These are phyloP conservation scores for Davidsoniella neocaledoniae DNA, from an alignment of 2,329 filamentous ascomycete species.

Conservation along the genomic window DNA sequence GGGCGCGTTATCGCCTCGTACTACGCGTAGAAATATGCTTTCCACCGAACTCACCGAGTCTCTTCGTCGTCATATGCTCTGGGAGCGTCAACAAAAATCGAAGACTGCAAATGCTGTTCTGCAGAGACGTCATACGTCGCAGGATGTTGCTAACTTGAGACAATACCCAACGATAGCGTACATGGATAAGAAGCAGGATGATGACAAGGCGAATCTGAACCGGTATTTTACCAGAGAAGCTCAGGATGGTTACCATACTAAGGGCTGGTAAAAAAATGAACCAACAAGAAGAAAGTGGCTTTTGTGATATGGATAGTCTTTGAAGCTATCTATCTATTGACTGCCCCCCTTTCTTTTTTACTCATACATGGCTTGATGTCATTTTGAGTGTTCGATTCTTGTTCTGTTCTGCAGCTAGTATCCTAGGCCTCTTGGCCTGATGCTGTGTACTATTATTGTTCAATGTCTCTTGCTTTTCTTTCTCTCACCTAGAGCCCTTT, in stretches of 20 bases:
- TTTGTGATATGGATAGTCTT: neutral
- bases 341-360: neutral
- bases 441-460: slow-evolving; percentile 5
- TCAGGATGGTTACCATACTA: slow-evolving; percentile 29
- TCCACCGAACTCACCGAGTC: slow-evolving; percentile 88
- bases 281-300: neutral
- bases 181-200: slow-evolving; percentile 42
- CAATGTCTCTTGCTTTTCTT: slow-evolving; percentile 1
- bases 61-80: slow-evolving; percentile 75
- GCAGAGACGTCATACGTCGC: slow-evolving; percentile 78
- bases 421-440: too few relatives aligned
- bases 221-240: slow-evolving; percentile 72
- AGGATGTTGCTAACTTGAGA: slow-evolving; percentile 77
- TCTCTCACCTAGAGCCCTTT: neutral
- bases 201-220: slow-evolving; percentile 62
- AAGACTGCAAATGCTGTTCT: slow-evolving; percentile 75
- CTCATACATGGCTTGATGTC: neutral
- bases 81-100: slow-evolving; percentile 90
- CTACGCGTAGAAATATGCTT: slow-evolving; percentile 88
- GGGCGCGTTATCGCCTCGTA: slow-evolving; percentile 70
- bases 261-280: slow-evolving; percentile 22
- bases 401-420: too few relatives aligned
- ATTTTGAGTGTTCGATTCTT: neutral
- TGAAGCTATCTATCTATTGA: slow-evolving; percentile 8
- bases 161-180: slow-evolving; percentile 55